Evolutionary conservation across 225 moss, liverwort and hornwort species (phyloP).

Genomic region (Pleurozium schreberi): DNA sequence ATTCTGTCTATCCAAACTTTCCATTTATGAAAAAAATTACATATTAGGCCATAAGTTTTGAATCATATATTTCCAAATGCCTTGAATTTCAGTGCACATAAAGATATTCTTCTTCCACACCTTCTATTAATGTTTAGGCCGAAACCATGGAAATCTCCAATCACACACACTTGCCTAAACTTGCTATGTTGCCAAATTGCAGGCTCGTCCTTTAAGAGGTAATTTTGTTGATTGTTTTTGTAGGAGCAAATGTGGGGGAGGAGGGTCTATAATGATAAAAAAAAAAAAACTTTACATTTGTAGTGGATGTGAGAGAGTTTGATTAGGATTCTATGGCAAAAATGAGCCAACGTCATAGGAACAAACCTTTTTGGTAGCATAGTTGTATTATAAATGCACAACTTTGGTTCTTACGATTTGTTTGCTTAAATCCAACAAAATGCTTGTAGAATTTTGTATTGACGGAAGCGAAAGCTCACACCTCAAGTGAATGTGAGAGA

Average conservation of each 20-base stretch:
- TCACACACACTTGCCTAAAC: too few relatives aligned
- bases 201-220: too few relatives aligned
- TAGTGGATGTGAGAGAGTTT: not conserved
- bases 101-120: too few relatives aligned
- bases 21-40: too few relatives aligned
- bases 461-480: not conserved
- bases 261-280: not conserved
- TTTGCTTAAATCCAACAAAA: not conserved
- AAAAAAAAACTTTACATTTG: not conserved
- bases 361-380: not conserved
- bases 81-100: too few relatives aligned
- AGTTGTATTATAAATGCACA: accelerated
- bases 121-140: too few relatives aligned
- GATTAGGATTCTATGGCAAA: not conserved
- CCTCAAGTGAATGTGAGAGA: not conserved
- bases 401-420: accelerated
- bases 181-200: too few relatives aligned
- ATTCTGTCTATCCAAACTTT: too few relatives aligned
- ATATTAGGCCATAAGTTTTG: too few relatives aligned
- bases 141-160: too few relatives aligned
- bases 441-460: not conserved
- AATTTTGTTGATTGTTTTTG: not conserved
- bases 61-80: too few relatives aligned
- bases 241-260: accelerated
- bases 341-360: accelerated